phyloP scores from a whole-genome alignment of 305 asterid species.

The Caryopteris hybrid region DNA sequence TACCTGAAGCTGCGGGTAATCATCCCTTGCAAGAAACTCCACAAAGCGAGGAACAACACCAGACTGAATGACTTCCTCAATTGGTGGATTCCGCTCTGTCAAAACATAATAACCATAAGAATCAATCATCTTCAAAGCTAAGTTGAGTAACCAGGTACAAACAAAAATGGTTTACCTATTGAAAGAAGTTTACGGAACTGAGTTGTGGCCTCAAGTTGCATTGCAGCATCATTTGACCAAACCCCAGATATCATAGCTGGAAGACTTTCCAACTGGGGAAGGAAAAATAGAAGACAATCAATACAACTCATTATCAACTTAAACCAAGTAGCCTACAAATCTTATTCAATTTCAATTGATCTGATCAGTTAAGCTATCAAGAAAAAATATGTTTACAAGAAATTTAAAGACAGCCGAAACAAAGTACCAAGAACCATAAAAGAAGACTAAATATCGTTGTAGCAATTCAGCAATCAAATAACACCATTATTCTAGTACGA shows the following conservation, averaged over 20 bases:
- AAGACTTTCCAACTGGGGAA: constrained; percentile 62
- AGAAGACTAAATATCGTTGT: background rate
- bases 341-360: background rate
- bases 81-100: constrained; percentile 74
- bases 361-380: background rate
- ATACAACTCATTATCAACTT: background rate
- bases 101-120: background rate
- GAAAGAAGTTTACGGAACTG: constrained; percentile 76
- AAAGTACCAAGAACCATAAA: background rate
- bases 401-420: background rate
- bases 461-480: background rate
- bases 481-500: constrained; percentile 13
- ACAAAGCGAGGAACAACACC: constrained; percentile 85
- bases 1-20: constrained; percentile 74
- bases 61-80: constrained; percentile 74
- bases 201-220: constrained; percentile 67
- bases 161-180: constrained; percentile 33
- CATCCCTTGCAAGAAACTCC: constrained; percentile 67
- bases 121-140: background rate
- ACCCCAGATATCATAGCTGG: constrained; percentile 64
- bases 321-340: background rate
- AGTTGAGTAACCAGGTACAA: too few relatives aligned
- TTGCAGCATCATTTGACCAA: constrained; percentile 47
- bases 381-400: background rate
- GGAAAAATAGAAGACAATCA: background rate